Base-by-base conservation (phyloP, 1,284 basidiomycete genomes). In the Cryptococcus sp. region DNA sequence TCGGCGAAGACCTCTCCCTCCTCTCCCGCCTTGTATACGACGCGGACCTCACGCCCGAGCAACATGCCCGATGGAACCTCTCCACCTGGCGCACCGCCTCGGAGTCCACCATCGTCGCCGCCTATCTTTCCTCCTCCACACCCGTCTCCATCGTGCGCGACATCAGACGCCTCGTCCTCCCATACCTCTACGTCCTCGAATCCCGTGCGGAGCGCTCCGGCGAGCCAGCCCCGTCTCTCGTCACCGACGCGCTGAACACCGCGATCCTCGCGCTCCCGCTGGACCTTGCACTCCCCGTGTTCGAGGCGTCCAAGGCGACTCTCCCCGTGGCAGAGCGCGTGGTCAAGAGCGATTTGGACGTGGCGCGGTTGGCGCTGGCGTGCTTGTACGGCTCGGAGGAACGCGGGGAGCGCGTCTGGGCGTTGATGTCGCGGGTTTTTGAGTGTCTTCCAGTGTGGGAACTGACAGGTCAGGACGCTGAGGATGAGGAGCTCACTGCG, bases 361-460 rank as follows among this genome's bases (percentile, higher is more conserved):
- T 92, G 67, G 90, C 86, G 13, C 84, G 88, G 11, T 76, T 96
- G 4, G 91, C 92, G 0, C 83, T 96, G 9, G 88, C 92, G 2
- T 87, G 86, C 66, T 77, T 96, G n/a, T 97, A 97, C 64, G 91
- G 91, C 12, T 89, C 83, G 66, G 81, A 85, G 61, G 82, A 81
- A 55, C 77, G 85, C 37, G 79, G 84, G 62, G 43, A 16, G 13
- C 21, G 33, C 38, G 82, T 85, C 61, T 95, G 89, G 91, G 69
- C 84, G 0, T 85, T 81, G 1, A 95, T 95, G 91, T 89, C 87
- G 62, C 80, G 81, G 37, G 89, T 96, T 55, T 96, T 97, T 72
- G 93, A 97, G 72, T 96, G 91, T 70, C 80, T 96, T 44, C 93
- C 93, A 0, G 91, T 87, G 8, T 96, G 91, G 91, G 85, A 87